Evolutionary conservation across 2,329 filamentous ascomycete genomes (phyloP).

Genomic region (Xylaria digitata): DNA sequence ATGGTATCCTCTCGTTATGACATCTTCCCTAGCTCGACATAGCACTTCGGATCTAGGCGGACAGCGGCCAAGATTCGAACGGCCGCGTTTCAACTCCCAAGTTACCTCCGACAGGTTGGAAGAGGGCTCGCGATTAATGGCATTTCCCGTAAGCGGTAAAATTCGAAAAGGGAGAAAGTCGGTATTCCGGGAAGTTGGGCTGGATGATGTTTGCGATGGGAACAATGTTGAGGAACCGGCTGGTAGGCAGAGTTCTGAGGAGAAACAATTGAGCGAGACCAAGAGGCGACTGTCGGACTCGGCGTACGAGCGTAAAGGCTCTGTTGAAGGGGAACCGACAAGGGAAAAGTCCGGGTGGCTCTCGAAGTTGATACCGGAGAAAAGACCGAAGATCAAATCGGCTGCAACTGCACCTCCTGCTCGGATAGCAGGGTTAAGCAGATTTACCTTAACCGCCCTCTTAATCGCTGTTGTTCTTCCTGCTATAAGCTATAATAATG

Average conservation of each 20-base stretch:
- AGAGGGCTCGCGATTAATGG: slow-evolving; percentile 57
- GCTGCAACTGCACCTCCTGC: slow-evolving; percentile 58
- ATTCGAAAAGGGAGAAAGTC: slow-evolving; percentile 63
- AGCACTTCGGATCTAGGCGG: slow-evolving; percentile 38
- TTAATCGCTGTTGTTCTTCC: slow-evolving; percentile 64
- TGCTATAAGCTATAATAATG: slow-evolving; percentile 58
- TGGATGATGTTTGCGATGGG: slow-evolving; percentile 53
- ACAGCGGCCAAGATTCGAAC: slow-evolving; percentile 40
- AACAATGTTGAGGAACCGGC: slow-evolving; percentile 45
- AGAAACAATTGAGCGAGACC: slow-evolving; percentile 50
- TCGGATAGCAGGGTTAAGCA: slow-evolving; percentile 56
- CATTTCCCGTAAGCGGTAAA: slow-evolving; percentile 57
- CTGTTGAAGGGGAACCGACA: slow-evolving; percentile 35
- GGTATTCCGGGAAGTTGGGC: slow-evolving; percentile 64
- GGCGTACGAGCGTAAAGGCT: slow-evolving; percentile 46
- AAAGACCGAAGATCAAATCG: slow-evolving; percentile 57
- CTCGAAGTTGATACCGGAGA: slow-evolving; percentile 54
- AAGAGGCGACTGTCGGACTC: slow-evolving; percentile 46
- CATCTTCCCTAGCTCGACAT: slow-evolving; percentile 40
- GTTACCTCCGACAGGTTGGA: slow-evolving; percentile 63
- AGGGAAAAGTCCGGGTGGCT: slow-evolving; percentile 54
- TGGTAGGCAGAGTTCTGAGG: slow-evolving; percentile 44
- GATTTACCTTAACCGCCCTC: slow-evolving; percentile 60
- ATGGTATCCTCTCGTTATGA: slow-evolving; percentile 40
- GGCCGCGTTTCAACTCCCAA: slow-evolving; percentile 63